Conservation (phyloP, 805 yeast genomes). For the Metschnikowia anglica region DNA sequence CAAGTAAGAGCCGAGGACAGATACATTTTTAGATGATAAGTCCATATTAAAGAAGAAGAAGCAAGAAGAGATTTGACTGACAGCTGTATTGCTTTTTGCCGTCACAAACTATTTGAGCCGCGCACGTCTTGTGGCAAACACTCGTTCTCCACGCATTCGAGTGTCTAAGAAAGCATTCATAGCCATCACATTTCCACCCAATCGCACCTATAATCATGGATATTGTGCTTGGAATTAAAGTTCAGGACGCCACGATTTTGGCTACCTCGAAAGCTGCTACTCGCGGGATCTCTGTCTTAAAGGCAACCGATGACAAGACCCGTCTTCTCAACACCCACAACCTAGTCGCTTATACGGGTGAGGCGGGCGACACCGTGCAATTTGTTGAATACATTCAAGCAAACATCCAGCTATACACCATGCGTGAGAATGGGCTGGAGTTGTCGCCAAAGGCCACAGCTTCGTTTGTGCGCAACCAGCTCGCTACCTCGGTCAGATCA, state of each 20-base stretch:
- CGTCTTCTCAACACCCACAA: conserved; percentile 70
- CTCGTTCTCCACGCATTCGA: conserved; percentile 8
- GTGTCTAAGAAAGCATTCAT: background rate
- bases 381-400: conserved; percentile 95
- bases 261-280: conserved; percentile 96
- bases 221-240: conserved; percentile 81
- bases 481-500: conserved; percentile 87
- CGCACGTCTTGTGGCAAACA: conserved; percentile 21
- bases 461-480: conserved; percentile 79
- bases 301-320: conserved; percentile 79
- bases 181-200: background rate
- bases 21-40: too few relatives aligned
- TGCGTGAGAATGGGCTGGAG: conserved; percentile 76
- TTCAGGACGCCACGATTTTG: conserved; percentile 74
- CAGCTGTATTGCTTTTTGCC: background rate
- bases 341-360: conserved; percentile 89
- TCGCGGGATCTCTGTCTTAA: conserved; percentile 81
- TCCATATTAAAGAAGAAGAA: too few relatives aligned
- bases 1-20: conserved; percentile 4
- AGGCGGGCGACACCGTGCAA: conserved; percentile 93
- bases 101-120: conserved; percentile 4
- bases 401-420: conserved; percentile 80
- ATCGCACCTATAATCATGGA: conserved; percentile 58
- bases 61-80: too few relatives aligned
- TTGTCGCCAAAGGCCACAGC: conserved; percentile 85